phyloP scores from a whole-genome alignment of 75 land plant species.

The Selaginella moellendorffii region DNA sequence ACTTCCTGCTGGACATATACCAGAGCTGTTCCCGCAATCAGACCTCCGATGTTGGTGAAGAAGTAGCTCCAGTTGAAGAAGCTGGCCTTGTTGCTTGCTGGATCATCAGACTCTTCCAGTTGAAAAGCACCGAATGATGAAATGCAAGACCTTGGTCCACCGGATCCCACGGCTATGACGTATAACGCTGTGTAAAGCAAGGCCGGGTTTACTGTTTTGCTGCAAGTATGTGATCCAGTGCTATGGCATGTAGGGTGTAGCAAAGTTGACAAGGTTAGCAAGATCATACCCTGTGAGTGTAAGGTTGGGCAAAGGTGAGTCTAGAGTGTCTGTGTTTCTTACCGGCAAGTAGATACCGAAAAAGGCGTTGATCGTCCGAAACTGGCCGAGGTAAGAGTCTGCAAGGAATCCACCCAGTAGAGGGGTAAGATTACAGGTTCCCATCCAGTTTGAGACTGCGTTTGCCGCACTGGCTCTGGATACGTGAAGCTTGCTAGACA shows the following conservation, averaged over 20 bases:
- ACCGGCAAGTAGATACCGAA: slow-evolving; percentile 3
- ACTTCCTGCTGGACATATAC: slow-evolving; percentile 44
- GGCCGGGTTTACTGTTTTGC: too few species aligned
- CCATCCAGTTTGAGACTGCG: slow-evolving; percentile 61
- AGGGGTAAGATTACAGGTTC: slow-evolving; percentile 45
- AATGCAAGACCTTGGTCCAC: background rate
- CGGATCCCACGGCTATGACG: background rate
- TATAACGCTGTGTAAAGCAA: background rate
- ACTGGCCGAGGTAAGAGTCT: slow-evolving; percentile 60
- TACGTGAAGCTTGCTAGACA: slow-evolving; percentile 38
- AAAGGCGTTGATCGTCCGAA: slow-evolving; percentile 38
- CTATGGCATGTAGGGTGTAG: background rate
- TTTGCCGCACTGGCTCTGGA: slow-evolving; percentile 47
- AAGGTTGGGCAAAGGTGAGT: background rate
- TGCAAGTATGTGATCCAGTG: too few species aligned
- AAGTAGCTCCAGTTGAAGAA: slow-evolving; percentile 43
- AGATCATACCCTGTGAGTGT: slow-evolving; percentile 13
- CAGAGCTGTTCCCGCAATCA: slow-evolving; percentile 33
- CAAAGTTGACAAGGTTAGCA: slow-evolving; percentile 17
- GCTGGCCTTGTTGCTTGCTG: slow-evolving; percentile 35
- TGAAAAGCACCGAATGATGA: slow-evolving; percentile 39
- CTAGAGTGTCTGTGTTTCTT: too few species aligned
- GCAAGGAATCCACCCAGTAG: slow-evolving; percentile 59
- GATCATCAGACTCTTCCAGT: slow-evolving; percentile 35
- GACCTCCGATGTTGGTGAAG: too few species aligned